Conservation (phyloP, 192 early-diverging fungal species). For the Borealophlyctis nickersoniae region DNA sequence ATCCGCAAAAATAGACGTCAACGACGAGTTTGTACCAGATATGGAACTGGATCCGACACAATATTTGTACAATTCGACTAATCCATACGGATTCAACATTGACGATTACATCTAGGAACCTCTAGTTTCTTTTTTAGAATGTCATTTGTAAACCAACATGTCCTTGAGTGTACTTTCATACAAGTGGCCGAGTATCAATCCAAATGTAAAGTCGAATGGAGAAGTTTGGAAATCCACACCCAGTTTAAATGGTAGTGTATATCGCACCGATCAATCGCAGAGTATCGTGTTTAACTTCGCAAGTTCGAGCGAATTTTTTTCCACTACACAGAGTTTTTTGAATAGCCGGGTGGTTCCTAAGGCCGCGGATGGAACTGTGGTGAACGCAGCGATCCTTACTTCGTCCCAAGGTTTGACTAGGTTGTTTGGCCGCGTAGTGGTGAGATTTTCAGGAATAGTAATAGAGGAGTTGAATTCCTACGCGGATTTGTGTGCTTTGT, state of each 20-base stretch:
- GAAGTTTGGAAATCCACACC: background rate
- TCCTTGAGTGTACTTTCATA: background rate
- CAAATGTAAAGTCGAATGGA: background rate
- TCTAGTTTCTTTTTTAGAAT: background rate
- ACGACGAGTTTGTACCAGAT: no score
- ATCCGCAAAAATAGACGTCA: no score
- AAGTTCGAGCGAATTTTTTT: background rate
- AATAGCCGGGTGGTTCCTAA: background rate
- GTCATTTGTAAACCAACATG: no score
- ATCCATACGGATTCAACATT: background rate
- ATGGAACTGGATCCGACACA: no score
- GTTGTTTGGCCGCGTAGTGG: background rate
- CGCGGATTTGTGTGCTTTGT: background rate
- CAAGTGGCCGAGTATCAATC: background rate
- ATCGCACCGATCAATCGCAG: background rate
- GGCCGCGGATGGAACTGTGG: background rate
- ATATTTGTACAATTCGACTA: no score
- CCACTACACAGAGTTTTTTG: background rate
- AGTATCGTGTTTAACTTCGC: background rate
- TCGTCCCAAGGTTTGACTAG: background rate
- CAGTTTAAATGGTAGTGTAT: background rate
- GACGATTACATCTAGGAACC: background rate
- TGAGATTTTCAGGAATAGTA: background rate
- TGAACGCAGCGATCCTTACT: background rate
- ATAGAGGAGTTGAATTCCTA: background rate